These are phyloP conservation scores for Starmera caribaea DNA, from an alignment of 805 yeast species.

Conservation along the genomic window DNA sequence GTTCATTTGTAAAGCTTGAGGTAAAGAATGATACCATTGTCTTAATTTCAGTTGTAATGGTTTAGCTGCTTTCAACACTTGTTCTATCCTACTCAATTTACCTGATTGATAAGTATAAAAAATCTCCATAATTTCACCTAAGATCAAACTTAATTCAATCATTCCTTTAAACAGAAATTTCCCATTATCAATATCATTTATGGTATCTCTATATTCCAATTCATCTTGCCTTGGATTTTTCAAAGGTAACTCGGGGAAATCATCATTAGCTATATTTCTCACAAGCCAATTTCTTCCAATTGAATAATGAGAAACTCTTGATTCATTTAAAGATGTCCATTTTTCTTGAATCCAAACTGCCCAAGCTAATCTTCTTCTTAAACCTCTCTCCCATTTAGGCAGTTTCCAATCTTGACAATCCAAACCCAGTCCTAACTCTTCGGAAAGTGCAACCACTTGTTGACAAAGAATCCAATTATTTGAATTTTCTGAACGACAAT, in stretches of 20 bases:
- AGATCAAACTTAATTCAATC: constrained; percentile 55
- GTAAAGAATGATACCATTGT: constrained; percentile 71
- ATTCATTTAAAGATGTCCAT: constrained; percentile 77
- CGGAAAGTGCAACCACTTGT: constrained; percentile 80
- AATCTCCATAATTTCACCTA: constrained; percentile 61
- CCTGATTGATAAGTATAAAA: constrained; percentile 67
- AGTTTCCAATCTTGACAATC: constrained; percentile 87
- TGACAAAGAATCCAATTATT: constrained; percentile 82
- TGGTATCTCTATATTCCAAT: constrained; percentile 9
- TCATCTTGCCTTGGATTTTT: constrained; percentile 11
- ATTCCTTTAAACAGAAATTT: constrained; percentile 57
- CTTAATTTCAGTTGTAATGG: constrained; percentile 66
- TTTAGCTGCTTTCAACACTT: constrained; percentile 67
- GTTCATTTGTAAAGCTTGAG: constrained; percentile 53
- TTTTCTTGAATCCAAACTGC: constrained; percentile 89
- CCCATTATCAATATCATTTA: constrained; percentile 58
- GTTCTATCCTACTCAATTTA: constrained; percentile 48
- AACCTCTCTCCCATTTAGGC: constrained; percentile 92
- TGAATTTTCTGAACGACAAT: constrained; percentile 43
- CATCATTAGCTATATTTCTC: constrained; percentile 51
- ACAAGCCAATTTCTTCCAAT: constrained; percentile 76
- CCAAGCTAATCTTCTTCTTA: constrained; percentile 88
- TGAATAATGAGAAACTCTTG: constrained; percentile 76
- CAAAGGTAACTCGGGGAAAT: constrained; percentile 63
- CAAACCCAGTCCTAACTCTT: constrained; percentile 84